Base-by-base conservation (phyloP, 208 protist genomes). In the Trypanosoma rangeli region DNA sequence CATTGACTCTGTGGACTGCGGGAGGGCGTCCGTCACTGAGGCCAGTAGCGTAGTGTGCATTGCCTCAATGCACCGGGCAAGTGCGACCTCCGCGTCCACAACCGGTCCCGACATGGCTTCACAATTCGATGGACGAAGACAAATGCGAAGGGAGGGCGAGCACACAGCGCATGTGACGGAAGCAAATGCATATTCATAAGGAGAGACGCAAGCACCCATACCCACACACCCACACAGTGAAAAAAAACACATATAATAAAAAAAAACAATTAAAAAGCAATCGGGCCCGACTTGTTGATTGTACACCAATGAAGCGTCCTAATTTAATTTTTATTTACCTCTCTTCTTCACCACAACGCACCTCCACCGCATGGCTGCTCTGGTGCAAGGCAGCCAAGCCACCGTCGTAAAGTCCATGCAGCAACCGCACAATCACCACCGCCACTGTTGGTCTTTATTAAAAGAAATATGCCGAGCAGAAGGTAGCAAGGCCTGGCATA, bases 91-190 rank as follows among this genome's bases (percentile, higher is more conserved):
- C 15, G 88, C 91, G 1, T 84, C 67, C 33, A 77, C 83, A 24
- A 94, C 73, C 1, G 72, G 73, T 26, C 86, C 80, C 7, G 88
- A 85, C 91, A 96, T 96, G 31, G 9, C n/a, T 52, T n/a, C 18
- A 28, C 39, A 46, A 0, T n/a, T 50, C 13, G 49, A 42, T 15
- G 35, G 12, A 54, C 9, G 24, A 48, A 73, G 33, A 64, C 50
- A 42, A 42, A 73, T 28, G 61, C 24, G 44, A 44, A 62, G 33
- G 33, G 33, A 37, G 33, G 48, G 20, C 31, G 26, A 48, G 28
- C 44, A 61, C 1, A 62, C 29, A 70, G 33, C 20, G 62, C 22
- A 66, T 35, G 33, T 55, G 50, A n/a, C 44, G 20, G 29, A 44
- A 71, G 10, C n/a, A 54, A 35, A 65, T 3, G 5, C 15, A 24